Percentiles rank a stretch among this genome's conserved stretches.
These are phyloP conservation scores for Colletotrichum karsti DNA, from an alignment of 2,329 filamentous ascomycete genomes.

Conservation along the genomic window DNA sequence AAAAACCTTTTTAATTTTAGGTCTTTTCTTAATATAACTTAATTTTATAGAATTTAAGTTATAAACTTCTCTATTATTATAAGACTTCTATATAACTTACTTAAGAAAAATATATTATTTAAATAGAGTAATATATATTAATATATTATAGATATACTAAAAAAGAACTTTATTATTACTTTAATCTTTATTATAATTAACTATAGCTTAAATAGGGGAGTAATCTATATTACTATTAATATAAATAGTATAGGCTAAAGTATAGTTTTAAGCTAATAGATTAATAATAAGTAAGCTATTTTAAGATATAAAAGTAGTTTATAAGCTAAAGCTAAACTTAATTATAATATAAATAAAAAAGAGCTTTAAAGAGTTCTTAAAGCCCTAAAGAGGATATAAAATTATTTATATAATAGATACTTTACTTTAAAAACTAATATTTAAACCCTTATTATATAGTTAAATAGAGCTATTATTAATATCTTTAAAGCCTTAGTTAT, in stretches of 20 bases:
- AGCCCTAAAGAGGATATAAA: background rate
- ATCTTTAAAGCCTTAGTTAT: background rate
- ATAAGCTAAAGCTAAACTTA: background rate
- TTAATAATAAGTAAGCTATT: background rate
- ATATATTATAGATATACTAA: background rate
- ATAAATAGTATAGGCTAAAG: background rate
- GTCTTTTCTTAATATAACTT: background rate
- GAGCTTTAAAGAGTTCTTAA: background rate
- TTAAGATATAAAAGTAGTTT: background rate
- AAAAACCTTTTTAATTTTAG: background rate
- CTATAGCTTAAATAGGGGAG: background rate
- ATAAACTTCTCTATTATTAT: background rate
- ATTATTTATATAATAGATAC: background rate
- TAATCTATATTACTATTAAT: background rate
- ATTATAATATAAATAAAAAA: background rate
- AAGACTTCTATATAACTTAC: background rate
- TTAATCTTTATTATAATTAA: background rate
- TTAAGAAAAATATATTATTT: background rate
- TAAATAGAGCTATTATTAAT: background rate
- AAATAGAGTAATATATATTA: background rate
- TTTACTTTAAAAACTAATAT: background rate
- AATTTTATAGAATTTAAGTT: background rate
- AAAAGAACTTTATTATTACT: background rate
- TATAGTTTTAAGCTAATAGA: background rate
- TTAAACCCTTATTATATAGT: background rate